phyloP scores from a whole-genome alignment of 257 asterid genomes.

The Fraxinus excelsior region DNA sequence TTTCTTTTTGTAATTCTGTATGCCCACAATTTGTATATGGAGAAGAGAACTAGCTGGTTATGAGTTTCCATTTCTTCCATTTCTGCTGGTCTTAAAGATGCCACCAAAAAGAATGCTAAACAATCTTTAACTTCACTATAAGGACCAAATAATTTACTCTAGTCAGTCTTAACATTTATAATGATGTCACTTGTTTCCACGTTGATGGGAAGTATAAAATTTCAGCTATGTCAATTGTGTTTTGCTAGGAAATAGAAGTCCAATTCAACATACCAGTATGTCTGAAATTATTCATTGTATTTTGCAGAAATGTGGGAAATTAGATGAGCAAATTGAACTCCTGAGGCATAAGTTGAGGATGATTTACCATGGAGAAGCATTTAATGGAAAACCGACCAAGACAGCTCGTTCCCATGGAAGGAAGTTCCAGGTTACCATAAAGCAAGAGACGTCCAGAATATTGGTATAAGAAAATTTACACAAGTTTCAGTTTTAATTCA shows the following conservation, averaged over 20 bases:
- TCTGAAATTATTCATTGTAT: background rate
- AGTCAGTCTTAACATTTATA: too few species aligned
- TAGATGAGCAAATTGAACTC: constrained; percentile 76
- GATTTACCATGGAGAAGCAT: constrained; percentile 81
- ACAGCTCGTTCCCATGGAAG: constrained; percentile 93
- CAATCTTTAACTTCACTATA: background rate
- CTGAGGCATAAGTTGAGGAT: constrained; percentile 71
- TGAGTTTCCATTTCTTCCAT: background rate
- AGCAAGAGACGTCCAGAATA: constrained; percentile 85
- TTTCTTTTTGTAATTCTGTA: too few species aligned
- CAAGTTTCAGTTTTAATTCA: background rate
- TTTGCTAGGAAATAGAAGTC: background rate
- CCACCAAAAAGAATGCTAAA: background rate
- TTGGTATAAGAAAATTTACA: constrained; percentile 43
- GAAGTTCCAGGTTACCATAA: constrained; percentile 84
- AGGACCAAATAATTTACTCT: background rate
- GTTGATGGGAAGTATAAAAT: too few species aligned
- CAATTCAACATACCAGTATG: background rate
- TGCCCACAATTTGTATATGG: background rate
- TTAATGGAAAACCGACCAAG: constrained; percentile 83
- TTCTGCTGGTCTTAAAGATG: background rate
- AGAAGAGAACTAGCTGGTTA: background rate
- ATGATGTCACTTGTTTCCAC: too few species aligned
- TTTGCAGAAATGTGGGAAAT: constrained; percentile 74
- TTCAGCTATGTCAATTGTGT: too few species aligned